Evolutionary conservation across 257 asterid species (phyloP).

Genomic region (Forsythia viridissima): DNA sequence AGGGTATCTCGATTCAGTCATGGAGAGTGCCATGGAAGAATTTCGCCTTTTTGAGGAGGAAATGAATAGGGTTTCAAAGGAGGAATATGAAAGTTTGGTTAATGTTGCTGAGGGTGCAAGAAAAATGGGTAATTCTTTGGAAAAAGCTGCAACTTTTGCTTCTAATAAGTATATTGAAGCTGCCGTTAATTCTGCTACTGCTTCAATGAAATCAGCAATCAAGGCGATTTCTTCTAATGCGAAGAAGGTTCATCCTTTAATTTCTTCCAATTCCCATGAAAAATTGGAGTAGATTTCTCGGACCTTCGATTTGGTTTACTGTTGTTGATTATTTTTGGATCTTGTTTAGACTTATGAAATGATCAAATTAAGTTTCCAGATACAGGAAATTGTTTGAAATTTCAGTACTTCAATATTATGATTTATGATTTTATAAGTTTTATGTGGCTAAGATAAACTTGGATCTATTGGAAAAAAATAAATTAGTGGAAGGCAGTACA

Average conservation of each 20-base stretch:
- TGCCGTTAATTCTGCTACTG: constrained; percentile 70
- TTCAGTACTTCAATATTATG: neutral
- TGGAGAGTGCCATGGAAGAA: constrained; percentile 95
- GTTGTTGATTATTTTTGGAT: neutral
- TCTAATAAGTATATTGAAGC: constrained; percentile 79
- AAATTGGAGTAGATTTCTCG: neutral
- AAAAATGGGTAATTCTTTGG: constrained; percentile 65
- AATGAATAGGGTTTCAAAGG: constrained; percentile 44
- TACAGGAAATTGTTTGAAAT: neutral
- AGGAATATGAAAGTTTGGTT: constrained; percentile 53
- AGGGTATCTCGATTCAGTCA: constrained; percentile 61
- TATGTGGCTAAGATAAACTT: neutral
- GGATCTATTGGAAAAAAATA: neutral
- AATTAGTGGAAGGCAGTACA: neutral
- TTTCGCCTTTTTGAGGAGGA: constrained; percentile 78
- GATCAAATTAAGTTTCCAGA: neutral
- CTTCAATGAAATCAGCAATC: constrained; percentile 82
- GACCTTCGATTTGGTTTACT: neutral
- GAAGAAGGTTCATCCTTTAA: constrained; percentile 79
- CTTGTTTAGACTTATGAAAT: neutral
- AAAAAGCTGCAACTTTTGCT: constrained; percentile 63
- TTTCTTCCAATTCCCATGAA: neutral
- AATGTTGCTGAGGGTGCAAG: constrained; percentile 58
- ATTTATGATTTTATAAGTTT: neutral
- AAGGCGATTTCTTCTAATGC: constrained; percentile 51